Percentiles rank a stretch among this genome's conserved stretches.
Conservation (phyloP, 2,329 filamentous ascomycete genomes). For the Salinomyces thailandicus region DNA sequence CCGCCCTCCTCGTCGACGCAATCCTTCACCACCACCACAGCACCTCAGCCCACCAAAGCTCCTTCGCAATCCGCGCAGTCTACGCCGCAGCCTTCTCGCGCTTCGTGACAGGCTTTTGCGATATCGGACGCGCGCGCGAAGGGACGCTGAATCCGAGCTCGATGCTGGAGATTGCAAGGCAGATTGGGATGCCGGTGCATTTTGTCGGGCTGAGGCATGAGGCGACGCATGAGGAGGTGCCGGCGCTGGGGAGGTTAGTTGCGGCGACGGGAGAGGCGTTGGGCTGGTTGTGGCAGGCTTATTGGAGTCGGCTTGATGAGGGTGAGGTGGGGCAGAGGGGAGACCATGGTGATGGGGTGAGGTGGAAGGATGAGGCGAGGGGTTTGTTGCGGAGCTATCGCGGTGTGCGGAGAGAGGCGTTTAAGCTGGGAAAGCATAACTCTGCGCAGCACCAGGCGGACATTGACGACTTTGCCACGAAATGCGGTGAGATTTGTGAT, state of each 20-base stretch:
- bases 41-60: not conserved
- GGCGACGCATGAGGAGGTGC: conserved; percentile 80
- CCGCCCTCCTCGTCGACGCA: conserved; percentile 60
- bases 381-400: conserved; percentile 17
- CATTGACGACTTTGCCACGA: conserved; percentile 5
- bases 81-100: conserved; percentile 59
- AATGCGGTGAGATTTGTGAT: conserved; percentile 9
- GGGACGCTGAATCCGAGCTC: conserved; percentile 48
- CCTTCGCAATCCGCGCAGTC: conserved; percentile 54
- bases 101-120: conserved; percentile 71
- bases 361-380: conserved; percentile 19
- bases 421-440: conserved; percentile 25
- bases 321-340: not conserved
- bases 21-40: conserved; percentile 50
- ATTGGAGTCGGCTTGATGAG: conserved; percentile 54
- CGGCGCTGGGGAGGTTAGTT: conserved; percentile 62
- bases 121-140: conserved; percentile 56
- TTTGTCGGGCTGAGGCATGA: conserved; percentile 87
- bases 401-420: conserved; percentile 14
- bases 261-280: conserved; percentile 60
- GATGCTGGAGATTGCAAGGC: conserved; percentile 63
- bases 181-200: conserved; percentile 58
- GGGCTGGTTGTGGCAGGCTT: conserved; percentile 80
- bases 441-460: conserved; percentile 6
- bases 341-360: not conserved